A percentile compares a stretch with the other conserved stretches of the same genome.
phyloP scores from a whole-genome alignment of 2,329 filamentous ascomycete genomes.

The Dissoconium aciculare region DNA sequence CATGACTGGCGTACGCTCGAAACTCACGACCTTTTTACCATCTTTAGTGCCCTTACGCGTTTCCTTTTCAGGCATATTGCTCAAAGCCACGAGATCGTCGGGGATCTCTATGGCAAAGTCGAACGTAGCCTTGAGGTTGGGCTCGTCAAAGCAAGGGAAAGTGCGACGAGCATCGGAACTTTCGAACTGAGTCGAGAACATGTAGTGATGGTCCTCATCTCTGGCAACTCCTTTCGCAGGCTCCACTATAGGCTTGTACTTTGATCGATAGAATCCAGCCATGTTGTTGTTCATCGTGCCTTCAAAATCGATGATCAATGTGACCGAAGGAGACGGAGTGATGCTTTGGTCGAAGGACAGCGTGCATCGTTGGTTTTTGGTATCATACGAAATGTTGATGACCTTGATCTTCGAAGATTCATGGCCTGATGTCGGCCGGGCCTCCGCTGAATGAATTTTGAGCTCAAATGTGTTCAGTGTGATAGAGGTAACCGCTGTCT shows the following conservation, averaged over 20 bases:
- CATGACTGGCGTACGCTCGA: constrained; percentile 78
- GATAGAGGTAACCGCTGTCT: constrained; percentile 57
- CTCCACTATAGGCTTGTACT: constrained; percentile 69
- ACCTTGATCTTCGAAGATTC: constrained; percentile 44
- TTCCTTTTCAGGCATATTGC: constrained; percentile 86
- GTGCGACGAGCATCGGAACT: constrained; percentile 86
- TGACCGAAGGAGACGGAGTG: constrained; percentile 48
- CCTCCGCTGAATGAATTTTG: constrained; percentile 53
- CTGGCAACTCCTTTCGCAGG: constrained; percentile 64
- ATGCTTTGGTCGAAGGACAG: constrained; percentile 63
- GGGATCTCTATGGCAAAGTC: constrained; percentile 88
- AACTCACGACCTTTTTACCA: constrained; percentile 51
- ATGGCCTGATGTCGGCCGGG: constrained; percentile 45
- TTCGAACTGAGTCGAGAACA: constrained; percentile 93
- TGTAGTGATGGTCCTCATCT: constrained; percentile 47
- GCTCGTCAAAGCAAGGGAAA: constrained; percentile 97
- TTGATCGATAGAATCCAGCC: constrained; percentile 85
- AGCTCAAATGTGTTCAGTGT: constrained; percentile 77
- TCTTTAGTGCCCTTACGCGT: constrained; percentile 53
- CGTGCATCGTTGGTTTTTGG: constrained; percentile 67
- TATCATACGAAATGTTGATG: constrained; percentile 62
- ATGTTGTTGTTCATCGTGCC: constrained; percentile 84
- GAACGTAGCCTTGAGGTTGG: constrained; percentile 90
- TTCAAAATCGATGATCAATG: constrained; percentile 57
- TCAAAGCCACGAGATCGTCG: constrained; percentile 71